These are phyloP conservation scores for Pyropia yezoensis DNA, from an alignment of 23 red algal genomes.

Conservation along the genomic window DNA sequence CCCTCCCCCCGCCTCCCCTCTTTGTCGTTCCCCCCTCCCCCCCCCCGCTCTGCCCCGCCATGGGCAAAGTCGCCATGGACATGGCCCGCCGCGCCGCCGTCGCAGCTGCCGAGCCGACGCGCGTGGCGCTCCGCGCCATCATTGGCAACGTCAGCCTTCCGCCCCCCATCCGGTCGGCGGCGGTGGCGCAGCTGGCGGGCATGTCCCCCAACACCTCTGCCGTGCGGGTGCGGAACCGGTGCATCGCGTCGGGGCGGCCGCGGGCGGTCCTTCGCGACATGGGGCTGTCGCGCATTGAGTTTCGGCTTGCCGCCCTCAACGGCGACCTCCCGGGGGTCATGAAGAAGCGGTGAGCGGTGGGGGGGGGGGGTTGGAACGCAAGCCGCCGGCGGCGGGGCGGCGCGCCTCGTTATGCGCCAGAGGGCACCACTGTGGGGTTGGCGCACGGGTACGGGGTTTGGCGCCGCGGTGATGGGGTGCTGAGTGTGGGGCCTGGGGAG, in stretches of 20 bases:
- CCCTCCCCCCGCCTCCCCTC: too few relatives aligned
- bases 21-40: too few relatives aligned
- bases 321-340: conserved; percentile 34
- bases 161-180: conserved; percentile 25
- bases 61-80: conserved; percentile 65
- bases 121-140: conserved; percentile 40
- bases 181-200: conserved; percentile 14
- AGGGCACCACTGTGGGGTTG: too few relatives aligned
- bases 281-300: conserved; percentile 32
- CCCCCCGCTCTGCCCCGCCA: neutral
- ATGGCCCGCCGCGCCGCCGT: conserved; percentile 15
- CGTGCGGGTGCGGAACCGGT: conserved; percentile 37
- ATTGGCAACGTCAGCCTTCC: conserved; percentile 35
- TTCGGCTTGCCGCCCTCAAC: conserved; percentile 30
- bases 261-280: conserved; percentile 23
- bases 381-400: too few relatives aligned
- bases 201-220: conserved; percentile 35
- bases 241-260: conserved; percentile 37
- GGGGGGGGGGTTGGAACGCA: too few relatives aligned
- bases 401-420: too few relatives aligned
- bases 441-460: too few relatives aligned
- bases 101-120: conserved; percentile 18
- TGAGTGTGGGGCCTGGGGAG: too few relatives aligned
- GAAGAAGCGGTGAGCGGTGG: conserved; percentile 25
- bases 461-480: too few relatives aligned